Percentiles rank a stretch among this genome's conserved stretches.
Conservation (phyloP, 2,329 filamentous ascomycete genomes). For the Colletotrichum neosansevieriae region DNA sequence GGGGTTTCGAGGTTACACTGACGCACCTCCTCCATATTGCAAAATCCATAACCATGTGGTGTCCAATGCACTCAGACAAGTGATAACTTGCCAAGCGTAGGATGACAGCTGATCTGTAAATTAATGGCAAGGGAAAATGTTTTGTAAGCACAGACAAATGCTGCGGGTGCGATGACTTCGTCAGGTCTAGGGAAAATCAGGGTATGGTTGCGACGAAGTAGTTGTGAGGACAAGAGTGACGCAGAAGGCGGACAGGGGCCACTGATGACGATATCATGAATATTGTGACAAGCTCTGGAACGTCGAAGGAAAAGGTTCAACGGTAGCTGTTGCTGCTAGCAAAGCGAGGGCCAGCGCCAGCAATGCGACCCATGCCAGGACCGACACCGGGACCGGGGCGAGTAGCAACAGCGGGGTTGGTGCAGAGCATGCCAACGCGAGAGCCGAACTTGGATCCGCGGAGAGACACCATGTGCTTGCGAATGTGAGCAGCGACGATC, state of each 20-base stretch:
- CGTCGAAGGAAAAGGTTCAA: constrained; percentile 49
- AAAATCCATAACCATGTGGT: constrained; percentile 72
- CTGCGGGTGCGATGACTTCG: constrained; percentile 51
- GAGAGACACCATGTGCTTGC: constrained; percentile 99
- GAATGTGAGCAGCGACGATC: constrained; percentile 91
- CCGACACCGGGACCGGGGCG: constrained; percentile 88
- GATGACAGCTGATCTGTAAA: constrained; percentile 69
- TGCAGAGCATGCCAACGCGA: constrained; percentile 98
- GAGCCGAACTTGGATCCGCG: constrained; percentile 98
- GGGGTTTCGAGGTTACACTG: constrained; percentile 28
- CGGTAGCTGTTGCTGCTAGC: constrained; percentile 65
- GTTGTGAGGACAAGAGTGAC: constrained; percentile 29
- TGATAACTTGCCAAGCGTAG: constrained; percentile 65
- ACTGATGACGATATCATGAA: constrained; percentile 46
- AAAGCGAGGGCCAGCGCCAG: constrained; percentile 67
- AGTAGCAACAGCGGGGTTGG: constrained; percentile 90
- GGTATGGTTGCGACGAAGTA: constrained; percentile 28
- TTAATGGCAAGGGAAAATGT: constrained; percentile 65
- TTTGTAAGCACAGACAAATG: constrained; percentile 58
- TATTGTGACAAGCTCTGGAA: constrained; percentile 17
- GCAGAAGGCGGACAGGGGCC: constrained; percentile 36
- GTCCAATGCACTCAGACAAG: constrained; percentile 68
- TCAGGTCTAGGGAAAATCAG: constrained; percentile 46
- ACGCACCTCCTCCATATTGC: constrained; percentile 56
- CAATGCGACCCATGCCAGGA: constrained; percentile 70